Base-by-base conservation (phyloP, 2,329 filamentous ascomycete species). In the Aschersonia sp. region DNA sequence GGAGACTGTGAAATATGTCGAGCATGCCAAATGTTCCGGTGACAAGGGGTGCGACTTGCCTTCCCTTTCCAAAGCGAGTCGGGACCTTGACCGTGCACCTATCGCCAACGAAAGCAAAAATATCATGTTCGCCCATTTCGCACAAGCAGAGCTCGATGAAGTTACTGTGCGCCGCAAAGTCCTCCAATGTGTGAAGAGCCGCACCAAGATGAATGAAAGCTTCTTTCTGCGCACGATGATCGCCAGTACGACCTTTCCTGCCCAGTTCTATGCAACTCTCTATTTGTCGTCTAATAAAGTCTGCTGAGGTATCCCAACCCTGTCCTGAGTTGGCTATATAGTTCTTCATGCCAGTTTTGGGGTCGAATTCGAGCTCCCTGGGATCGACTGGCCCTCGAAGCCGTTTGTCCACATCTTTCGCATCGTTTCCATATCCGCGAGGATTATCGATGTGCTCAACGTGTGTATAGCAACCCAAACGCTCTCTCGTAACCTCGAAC, bases 291-390 rank as follows among this genome's bases (percentile, higher is more conserved):
- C 78, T 79, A 50, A 94, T 72, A 56, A 88, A 94, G 41, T 84
- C 87, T 5, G 83, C 70, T 52, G 87, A 92, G 4, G 89, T 95
- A 1, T 87, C 85, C 83, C 87, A 94, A 31, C 77, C 76, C 4
- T 57, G 51, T 5, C 86, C 84, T 8, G 68, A 70, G 57, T 94
- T 94, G 48, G 89, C 83, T 54, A 95, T 95, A 63, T 95, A 95
- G 61, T 95, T 94, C 66, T 95, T 95, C 88, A 95, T 94, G 32
- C 87, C 87, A 0, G 84, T 87, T 6, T 74, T 66, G 9, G 67
- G 68, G 55, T 88, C 84, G 50, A 88, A 73, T 49, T 82, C 76
- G 32, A 85, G 72, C 57, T 88, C 84, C 7, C 41, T 29, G 4
- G 73, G 72, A 53, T 77, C 68, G 6, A 50, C 48, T 5, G 48